Evolutionary conservation across 225 moss, liverwort and hornwort species (phyloP), one percentile per base, ranked within the genome.

Genomic region (Rhytidiadelphus loreus): DNA sequence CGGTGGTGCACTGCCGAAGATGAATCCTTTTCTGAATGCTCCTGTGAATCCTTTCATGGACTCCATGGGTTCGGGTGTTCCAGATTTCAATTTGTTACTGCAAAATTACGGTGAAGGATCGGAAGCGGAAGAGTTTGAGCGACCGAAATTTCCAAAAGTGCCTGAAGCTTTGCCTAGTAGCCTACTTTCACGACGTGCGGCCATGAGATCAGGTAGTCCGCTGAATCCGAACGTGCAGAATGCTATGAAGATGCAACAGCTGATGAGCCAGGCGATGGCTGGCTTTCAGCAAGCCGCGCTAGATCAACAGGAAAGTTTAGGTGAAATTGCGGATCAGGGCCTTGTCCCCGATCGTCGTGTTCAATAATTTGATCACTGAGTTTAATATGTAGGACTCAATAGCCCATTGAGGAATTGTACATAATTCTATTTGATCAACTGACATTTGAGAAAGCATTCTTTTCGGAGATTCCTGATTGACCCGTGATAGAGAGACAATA

Each of bases 211-310:
- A 2, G 92, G 92, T 3, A 90, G 90, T 9, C 92, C 90, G 3
- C 86, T 92, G 17, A 92, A 92, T 66, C 92, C 92, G 7, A 90
- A 88, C 16, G 26, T 88, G 83, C 88, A 88, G 65, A 92, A 52
- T 55, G 90, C 86, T 2, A 26, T 75, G 83, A 92, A 79, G 90
- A 90, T 92, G 92, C 92, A 90, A 46, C 92, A 90, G 83, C 73
- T 92, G 33, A 78, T 92, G 90, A 89, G 77, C 41, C 92, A 92
- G 88, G 90, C 90, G 32, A 92, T 92, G 88, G 86, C 88, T 58
- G 92, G 92, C 35, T 60, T 83, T 10, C 92, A 92, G 32, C 90
- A 90, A 66, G 56, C 92, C 9, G 74, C 86, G 4, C n/a, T 83
- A 0, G 90, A 86, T 71, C 92, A 73, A 24, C 92, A 83, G 73